Evolutionary conservation across 164 flowering plant species (phyloP), one percentile per base, ranked within the genome.

Genomic region (Umbellularia californica): DNA sequence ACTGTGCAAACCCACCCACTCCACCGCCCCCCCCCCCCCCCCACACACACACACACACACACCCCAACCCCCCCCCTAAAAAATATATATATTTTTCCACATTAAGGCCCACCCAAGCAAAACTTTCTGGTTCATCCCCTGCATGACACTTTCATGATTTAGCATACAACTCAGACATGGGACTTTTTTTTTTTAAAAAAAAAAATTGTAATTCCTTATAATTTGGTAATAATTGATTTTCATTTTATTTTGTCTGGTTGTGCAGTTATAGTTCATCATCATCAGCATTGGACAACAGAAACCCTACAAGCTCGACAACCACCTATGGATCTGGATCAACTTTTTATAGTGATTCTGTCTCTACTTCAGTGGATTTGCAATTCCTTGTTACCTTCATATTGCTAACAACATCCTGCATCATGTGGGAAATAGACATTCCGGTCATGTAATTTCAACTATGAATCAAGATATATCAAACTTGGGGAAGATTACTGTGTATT

Each of bases 281-380:
- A 5, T 2, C 80, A 20, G 77, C 80, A 55, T 65, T 87, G 30
- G 87, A 87, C 71, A 58, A 89, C 23, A 84, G 86, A 78, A 75
- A 74, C 68, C 90, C 93, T 50, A 78, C 77, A 23, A 70, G 87
- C 41, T 79, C 81, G 11, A 63, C 76, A 12, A 64, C 87, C 24
- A 2, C 70, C 70, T 86, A 74, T 63, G 91, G 91, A 50, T 72
- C 82, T 15, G 84, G 84, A 23, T 77, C 84, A 35, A 89, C 90
- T 2, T 71, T 10, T 74, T 23, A 17, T 17, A 67, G 69, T 67
- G 71, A 68, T n/a, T 58, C 91, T 33, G 71, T 74, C 17, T 84
- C 92, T 27, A 50, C 58, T 11, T 82, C 90, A 50, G 28, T 81
- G 27, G 23, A 55, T 65, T 60, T 79, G 70, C 77, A 72, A 72